phyloP scores from a whole-genome alignment of 495 filamentous ascomycete genomes.

The Letharia columbiana region DNA sequence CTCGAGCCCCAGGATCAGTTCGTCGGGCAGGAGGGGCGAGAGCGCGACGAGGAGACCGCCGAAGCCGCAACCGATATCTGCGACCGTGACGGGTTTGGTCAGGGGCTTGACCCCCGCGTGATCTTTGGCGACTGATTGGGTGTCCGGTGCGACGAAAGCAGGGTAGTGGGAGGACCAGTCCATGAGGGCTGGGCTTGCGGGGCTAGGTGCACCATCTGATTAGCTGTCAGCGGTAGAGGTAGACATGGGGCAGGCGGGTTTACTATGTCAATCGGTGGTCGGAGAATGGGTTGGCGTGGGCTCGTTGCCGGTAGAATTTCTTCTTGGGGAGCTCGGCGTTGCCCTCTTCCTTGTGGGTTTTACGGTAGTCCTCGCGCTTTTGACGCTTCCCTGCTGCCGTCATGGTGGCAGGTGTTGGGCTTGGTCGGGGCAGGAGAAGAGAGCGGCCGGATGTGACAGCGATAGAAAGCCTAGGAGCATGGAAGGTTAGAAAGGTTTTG shows the following conservation, averaged over 20 bases:
- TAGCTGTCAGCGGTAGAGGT: background rate
- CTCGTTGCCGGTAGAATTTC: conserved; percentile 91
- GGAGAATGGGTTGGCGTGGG: conserved; percentile 95
- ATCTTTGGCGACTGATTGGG: conserved; percentile 12
- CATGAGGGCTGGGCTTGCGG: conserved; percentile 73
- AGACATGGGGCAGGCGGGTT: conserved; percentile 23
- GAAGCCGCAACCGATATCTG: conserved; percentile 95
- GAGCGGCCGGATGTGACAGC: background rate
- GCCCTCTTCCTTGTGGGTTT: conserved; percentile 33
- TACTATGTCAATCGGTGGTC: conserved; percentile 87
- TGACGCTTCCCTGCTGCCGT: conserved; percentile 54
- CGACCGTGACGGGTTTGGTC: conserved; percentile 71
- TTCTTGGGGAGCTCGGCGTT: conserved; percentile 65
- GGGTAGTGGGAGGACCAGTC: conserved; percentile 84
- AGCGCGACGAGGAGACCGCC: conserved; percentile 85
- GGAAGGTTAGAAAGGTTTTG: no score
- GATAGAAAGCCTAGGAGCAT: no score
- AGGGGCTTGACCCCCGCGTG: conserved; percentile 33
- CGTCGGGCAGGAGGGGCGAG: conserved; percentile 69
- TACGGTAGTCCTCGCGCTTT: conserved; percentile 67
- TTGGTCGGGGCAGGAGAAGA: background rate
- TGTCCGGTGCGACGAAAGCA: conserved; percentile 45
- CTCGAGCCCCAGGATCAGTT: conserved; percentile 83
- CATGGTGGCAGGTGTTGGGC: conserved; percentile 33
- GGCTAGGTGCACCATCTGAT: conserved; percentile 44